Evolutionary conservation across 139 green algal genomes (phyloP).

Genomic region (Gonium pectorale): DNA sequence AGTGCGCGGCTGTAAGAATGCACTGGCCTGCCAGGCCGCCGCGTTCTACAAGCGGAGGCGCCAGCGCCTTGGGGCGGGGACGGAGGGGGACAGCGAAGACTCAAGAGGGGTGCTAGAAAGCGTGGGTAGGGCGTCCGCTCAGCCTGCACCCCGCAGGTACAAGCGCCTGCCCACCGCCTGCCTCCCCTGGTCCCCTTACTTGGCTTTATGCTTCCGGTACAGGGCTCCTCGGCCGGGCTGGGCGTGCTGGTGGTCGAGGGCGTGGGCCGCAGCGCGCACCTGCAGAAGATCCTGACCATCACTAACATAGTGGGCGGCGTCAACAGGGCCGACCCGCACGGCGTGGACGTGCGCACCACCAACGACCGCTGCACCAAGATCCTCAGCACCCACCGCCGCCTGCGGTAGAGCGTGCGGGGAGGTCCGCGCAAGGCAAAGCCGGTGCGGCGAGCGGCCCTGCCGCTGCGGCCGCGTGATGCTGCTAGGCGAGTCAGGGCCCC

Average conservation of each 20-base stretch:
- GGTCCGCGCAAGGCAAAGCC: too few species aligned
- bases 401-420: too few species aligned
- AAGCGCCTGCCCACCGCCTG: too few species aligned
- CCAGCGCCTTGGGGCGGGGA: too few species aligned
- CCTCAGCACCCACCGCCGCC: too few species aligned
- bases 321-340: slow-evolving; percentile 22
- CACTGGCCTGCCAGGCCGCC: neutral
- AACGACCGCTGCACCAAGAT: neutral
- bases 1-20: neutral
- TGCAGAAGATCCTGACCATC: neutral
- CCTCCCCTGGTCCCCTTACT: neutral
- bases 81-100: too few species aligned
- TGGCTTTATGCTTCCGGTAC: neutral
- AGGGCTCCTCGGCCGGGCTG: slow-evolving; percentile 2
- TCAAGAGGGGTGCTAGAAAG: neutral
- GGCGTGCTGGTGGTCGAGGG: neutral
- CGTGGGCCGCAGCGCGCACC: neutral
- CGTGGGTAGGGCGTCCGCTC: too few species aligned
- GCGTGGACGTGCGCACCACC: neutral
- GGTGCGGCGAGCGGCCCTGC: too few species aligned
- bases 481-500: too few species aligned
- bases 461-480: too few species aligned
- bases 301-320: slow-evolving; percentile 4
- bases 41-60: neutral
- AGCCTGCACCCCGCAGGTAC: too few species aligned